These are phyloP conservation scores for Globisporangium viniferum DNA, from an alignment of 352 stramenopile species.

Conservation along the genomic window DNA sequence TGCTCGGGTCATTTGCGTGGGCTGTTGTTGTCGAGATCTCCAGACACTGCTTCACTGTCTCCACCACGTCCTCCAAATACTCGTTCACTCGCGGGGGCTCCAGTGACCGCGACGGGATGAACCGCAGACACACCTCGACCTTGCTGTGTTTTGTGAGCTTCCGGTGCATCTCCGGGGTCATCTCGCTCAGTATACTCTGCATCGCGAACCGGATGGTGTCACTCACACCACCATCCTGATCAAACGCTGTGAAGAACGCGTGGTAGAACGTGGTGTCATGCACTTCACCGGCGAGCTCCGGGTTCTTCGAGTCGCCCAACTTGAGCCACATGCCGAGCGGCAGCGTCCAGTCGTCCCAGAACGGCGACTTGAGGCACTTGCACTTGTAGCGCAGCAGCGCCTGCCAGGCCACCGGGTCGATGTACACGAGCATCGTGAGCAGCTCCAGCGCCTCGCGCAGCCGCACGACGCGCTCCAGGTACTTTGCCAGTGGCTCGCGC, in stretches of 20 bases:
- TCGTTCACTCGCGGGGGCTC: neutral
- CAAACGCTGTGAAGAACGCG: conserved; percentile 6
- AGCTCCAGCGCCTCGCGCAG: conserved; percentile 9
- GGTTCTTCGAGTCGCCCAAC: conserved; percentile 2
- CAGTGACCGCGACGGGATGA: neutral
- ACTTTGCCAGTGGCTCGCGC: neutral
- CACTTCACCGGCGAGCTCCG: neutral
- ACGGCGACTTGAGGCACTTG: conserved; percentile 1
- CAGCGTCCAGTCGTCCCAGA: conserved; percentile 5
- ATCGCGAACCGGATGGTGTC: neutral
- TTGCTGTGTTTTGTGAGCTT: neutral
- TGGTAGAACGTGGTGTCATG: conserved; percentile 1
- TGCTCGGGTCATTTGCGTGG: neutral
- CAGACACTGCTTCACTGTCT: neutral
- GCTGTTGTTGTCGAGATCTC: neutral
- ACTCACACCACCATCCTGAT: neutral
- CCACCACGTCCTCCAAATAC: neutral
- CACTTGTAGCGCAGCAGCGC: conserved; percentile 10
- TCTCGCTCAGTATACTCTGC: conserved; percentile 5
- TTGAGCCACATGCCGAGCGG: neutral
- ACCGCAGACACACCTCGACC: conserved; percentile 1
- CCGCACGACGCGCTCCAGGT: conserved; percentile 3
- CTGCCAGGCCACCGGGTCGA: conserved; percentile 8
- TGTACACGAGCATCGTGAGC: conserved; percentile 2
- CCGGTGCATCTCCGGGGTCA: conserved; percentile 5